Evolutionary conservation across 2,329 filamentous ascomycete genomes (phyloP).

Genomic region (Ascochyta fabae): DNA sequence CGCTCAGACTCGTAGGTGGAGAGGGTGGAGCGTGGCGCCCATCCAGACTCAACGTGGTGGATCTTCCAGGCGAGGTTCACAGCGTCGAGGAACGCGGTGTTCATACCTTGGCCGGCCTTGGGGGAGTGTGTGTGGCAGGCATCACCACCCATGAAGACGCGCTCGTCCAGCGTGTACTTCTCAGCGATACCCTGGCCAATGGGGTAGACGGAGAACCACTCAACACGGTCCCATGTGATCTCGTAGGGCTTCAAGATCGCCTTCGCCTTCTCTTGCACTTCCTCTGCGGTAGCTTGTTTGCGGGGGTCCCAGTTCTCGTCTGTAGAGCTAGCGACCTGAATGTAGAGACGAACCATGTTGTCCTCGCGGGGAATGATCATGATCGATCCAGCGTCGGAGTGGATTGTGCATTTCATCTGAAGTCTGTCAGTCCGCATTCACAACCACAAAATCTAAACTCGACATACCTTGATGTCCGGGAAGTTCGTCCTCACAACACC

Average conservation of each 20-base stretch:
- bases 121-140: conserved; percentile 69
- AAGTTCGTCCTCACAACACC: conserved; percentile 69
- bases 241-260: conserved; percentile 66
- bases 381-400: conserved; percentile 68
- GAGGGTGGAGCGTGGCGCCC: conserved; percentile 76
- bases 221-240: conserved; percentile 68
- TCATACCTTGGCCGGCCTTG: conserved; percentile 70
- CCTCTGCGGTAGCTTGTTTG: conserved; percentile 64
- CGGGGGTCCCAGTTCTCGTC: conserved; percentile 67
- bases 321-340: conserved; percentile 67
- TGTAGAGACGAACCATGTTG: conserved; percentile 63
- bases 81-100: conserved; percentile 67
- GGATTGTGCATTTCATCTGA: conserved; percentile 71
- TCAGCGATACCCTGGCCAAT: conserved; percentile 72
- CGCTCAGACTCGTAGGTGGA: conserved; percentile 88
- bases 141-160: conserved; percentile 71
- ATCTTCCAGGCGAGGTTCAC: conserved; percentile 97
- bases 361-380: conserved; percentile 66
- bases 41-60: conserved; percentile 83
- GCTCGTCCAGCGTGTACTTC: conserved; percentile 68
- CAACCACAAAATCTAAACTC: not conserved
- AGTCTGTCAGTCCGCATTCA: conserved; percentile 14
- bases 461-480: conserved; percentile 64
- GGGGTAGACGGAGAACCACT: conserved; percentile 71
- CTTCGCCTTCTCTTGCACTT: conserved; percentile 65